A percentile compares a stretch with the other conserved stretches of the same genome.
These are phyloP conservation scores for Cryptococcus amylolentus DNA, from an alignment of 1,284 basidiomycete species.

Conservation along the genomic window DNA sequence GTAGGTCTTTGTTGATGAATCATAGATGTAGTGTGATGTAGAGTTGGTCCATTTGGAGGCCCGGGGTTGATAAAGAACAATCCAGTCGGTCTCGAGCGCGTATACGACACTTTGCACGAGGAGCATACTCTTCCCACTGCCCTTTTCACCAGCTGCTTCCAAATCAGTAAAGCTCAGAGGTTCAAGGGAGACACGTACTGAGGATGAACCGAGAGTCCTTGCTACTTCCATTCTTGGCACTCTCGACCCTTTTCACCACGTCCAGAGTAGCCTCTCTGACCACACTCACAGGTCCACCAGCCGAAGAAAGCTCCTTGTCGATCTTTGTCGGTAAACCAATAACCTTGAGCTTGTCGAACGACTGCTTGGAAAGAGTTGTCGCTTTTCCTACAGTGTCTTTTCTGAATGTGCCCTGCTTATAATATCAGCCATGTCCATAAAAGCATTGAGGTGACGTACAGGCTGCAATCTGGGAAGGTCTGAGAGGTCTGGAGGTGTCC, in stretches of 20 bases:
- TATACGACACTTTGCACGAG: slow-evolving; percentile 78
- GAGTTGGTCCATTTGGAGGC: slow-evolving; percentile 74
- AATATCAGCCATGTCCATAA: not conserved
- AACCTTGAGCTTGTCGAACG: slow-evolving; percentile 29
- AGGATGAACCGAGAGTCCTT: slow-evolving; percentile 23
- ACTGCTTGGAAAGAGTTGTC: slow-evolving; percentile 28
- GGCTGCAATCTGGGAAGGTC: slow-evolving; percentile 32
- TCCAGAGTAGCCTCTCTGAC: slow-evolving; percentile 43
- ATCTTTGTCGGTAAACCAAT: slow-evolving; percentile 42
- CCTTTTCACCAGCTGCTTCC: slow-evolving; percentile 64
- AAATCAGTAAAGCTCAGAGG: slow-evolving; percentile 1
- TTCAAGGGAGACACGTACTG: slow-evolving; percentile 16
- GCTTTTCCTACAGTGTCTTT: slow-evolving; percentile 32
- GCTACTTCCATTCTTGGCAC: slow-evolving; percentile 15
- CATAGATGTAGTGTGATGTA: slow-evolving; percentile 70
- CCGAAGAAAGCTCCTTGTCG: slow-evolving; percentile 23
- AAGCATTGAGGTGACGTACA: slow-evolving; percentile 16
- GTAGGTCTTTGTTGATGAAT: slow-evolving; percentile 70
- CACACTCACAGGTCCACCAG: slow-evolving; percentile 39
- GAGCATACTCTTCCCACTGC: slow-evolving; percentile 79
- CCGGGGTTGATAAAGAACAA: slow-evolving; percentile 84
- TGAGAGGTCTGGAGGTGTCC: slow-evolving; percentile 26
- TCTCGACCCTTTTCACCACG: slow-evolving; percentile 30
- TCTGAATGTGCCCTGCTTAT: slow-evolving; percentile 23
- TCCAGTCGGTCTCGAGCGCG: slow-evolving; percentile 67